phyloP scores from a whole-genome alignment of 192 early-diverging fungal genomes.

The Mortierella alpina region DNA sequence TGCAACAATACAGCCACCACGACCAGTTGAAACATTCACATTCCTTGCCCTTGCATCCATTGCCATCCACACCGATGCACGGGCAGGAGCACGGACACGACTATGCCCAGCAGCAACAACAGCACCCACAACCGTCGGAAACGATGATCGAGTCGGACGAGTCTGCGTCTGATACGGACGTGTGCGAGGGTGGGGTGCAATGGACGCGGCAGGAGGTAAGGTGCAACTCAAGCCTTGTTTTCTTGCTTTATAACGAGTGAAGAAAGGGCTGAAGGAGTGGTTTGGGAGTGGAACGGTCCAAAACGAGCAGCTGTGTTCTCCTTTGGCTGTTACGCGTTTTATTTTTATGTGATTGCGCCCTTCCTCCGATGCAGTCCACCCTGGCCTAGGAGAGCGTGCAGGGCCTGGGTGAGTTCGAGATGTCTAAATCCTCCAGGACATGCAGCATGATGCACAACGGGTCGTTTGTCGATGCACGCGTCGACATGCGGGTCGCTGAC shows the following conservation, averaged over 20 bases:
- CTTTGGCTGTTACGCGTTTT: no score
- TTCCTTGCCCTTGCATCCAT: slow-evolving; percentile 6
- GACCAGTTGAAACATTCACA: slow-evolving; percentile 19
- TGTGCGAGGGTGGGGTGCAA: slow-evolving; percentile 1
- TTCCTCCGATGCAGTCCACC: no score
- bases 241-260: background rate
- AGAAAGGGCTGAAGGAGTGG: background rate
- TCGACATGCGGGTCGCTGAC: no score
- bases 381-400: no score
- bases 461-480: no score
- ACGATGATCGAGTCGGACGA: slow-evolving; percentile 30
- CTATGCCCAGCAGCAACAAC: background rate
- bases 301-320: no score
- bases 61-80: background rate
- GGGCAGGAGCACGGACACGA: background rate
- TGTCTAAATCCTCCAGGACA: no score
- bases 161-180: slow-evolving; percentile 27
- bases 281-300: background rate
- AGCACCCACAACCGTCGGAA: slow-evolving; percentile 1
- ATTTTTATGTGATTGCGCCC: no score
- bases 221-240: background rate
- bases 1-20: background rate
- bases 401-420: no score
- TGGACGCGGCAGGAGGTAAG: slow-evolving; percentile 49
- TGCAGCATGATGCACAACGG: no score